Base-by-base conservation (phyloP, 225 moss, liverwort and hornwort genomes). In the Pseudisothecium myosuroides region DNA sequence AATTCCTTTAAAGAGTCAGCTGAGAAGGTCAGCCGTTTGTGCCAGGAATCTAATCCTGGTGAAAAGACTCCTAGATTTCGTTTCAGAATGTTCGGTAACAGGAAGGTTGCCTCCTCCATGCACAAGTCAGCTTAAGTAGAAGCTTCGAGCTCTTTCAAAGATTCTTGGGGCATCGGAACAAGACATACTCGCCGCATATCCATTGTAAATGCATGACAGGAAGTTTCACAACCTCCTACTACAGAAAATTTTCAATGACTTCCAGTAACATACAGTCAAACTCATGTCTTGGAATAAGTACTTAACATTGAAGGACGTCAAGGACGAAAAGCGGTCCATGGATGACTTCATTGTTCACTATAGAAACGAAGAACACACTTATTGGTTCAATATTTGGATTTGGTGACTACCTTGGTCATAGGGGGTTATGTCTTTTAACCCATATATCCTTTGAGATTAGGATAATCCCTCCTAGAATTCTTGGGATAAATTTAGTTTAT, bases 381-480 rank as follows among this genome's bases (percentile, higher is more conserved):
- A 63, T 16, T 63, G 16, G 16, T 31, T 1, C 8, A 31, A 16
- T 16, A 13, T 27, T 49, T 49, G 45, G 45, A 45, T 55, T 19
- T 55, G 55, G 55, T 55, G 55, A 55, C 18, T 55, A 55, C 18
- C 18, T 55, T 55, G 7, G 19, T 55, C 18, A 55, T 18, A 45
- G 45, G 55, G 18, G 55, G 18, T 7, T 5, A 7, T 1, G 14
- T 62, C 62, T 7, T 62, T 14, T 68, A 23, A 14, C 14, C 12
- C 23, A 68, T 24, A 8, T 3, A 45, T 4, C 41, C 14, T 41
- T 14, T 7, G 4, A 43, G 10, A 72, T 72, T 72, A 26, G 27
- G 0, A 43, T 43, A 16, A 72, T 45, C 43, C 10, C 17, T 28
- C 2, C 0, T 0, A 45, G 1, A 45, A 45, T 15, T 1, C 2